Base-by-base conservation (phyloP, 1,139 yeast species). In the Sugiyamaella sp. region DNA sequence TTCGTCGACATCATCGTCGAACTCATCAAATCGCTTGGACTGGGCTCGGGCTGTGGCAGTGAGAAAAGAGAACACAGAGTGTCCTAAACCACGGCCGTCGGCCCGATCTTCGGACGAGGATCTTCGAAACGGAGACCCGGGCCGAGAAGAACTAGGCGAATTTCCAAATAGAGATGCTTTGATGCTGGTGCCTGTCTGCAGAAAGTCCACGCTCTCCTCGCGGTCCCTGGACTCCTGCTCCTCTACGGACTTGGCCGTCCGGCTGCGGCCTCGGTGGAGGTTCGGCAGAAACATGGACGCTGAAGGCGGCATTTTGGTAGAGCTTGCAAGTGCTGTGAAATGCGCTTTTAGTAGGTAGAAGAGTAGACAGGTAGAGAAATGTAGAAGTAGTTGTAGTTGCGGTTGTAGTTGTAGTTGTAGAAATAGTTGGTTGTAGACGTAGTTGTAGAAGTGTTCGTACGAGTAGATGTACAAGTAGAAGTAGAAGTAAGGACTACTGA, bases 1-100 rank as follows among this genome's bases (percentile, higher is more conserved):
- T 27, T 62, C 65, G 33, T 64, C 66, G 2, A 53, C 56, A 33
- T 60, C 64, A 33, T 60, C 65, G 25, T 60, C 65, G 44, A 63
- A 61, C 42, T 60, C 63, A 38, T 61, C 66, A 48, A 60, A 62
- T 29, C 63, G 53, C 37, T 56, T 56, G 43, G 54, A 53, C 38
- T 57, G 55, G 33, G 57, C 53, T 33, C 57, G 52, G 2, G 60
- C 64, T 10, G 65, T 53, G 2, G 66, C 65, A 2, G 66, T 60
- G 29, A 63, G 57, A 43, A 63, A 62, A 32, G 65, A 61, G 42
- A 63, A 61, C 33, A 62, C 52, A 39, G 51, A 48, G 17, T 48
- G 46, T 3, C 41, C 46, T 19, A 46, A 16, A 24, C 45, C 50
- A 9, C 52, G 40, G 10, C 49, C 57, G n/a, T 46, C 52, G 2